Conservation (phyloP, 441 rosid genomes). For the Aquilaria agallochum region DNA sequence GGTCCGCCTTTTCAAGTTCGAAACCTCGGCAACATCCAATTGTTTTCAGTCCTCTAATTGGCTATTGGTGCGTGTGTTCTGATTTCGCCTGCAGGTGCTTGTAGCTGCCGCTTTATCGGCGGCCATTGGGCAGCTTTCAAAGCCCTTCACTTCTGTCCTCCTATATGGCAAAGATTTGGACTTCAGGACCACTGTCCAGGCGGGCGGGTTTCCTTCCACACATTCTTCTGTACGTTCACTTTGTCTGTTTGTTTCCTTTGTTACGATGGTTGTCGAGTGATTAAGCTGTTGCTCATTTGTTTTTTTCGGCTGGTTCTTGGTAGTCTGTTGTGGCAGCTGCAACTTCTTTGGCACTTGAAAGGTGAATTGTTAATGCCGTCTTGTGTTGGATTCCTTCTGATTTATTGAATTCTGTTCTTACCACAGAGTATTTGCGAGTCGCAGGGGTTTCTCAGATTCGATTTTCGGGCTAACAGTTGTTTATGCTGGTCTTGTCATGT, state of each 20-base stretch:
- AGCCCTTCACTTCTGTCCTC: conserved; percentile 64
- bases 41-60: background rate
- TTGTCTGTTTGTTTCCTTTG: conserved; percentile 1
- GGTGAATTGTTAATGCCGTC: conserved; percentile 30
- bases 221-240: conserved; percentile 74
- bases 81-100: conserved; percentile 38
- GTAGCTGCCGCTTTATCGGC: conserved; percentile 74
- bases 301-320: conserved; percentile 3
- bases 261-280: background rate
- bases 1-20: conserved; percentile 18
- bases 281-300: conserved; percentile 9
- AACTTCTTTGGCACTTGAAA: conserved; percentile 76
- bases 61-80: background rate
- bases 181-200: conserved; percentile 45
- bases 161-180: conserved; percentile 58
- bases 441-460: conserved; percentile 86
- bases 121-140: conserved; percentile 81
- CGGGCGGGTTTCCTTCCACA: conserved; percentile 96
- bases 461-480: conserved; percentile 70
- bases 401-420: background rate
- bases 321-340: conserved; percentile 89
- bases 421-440: background rate
- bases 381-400: background rate
- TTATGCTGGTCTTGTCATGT: conserved; percentile 83
- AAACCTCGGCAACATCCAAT: background rate